Conservation (phyloP, 2,329 filamentous ascomycete genomes). For the Endothia cerciana region DNA sequence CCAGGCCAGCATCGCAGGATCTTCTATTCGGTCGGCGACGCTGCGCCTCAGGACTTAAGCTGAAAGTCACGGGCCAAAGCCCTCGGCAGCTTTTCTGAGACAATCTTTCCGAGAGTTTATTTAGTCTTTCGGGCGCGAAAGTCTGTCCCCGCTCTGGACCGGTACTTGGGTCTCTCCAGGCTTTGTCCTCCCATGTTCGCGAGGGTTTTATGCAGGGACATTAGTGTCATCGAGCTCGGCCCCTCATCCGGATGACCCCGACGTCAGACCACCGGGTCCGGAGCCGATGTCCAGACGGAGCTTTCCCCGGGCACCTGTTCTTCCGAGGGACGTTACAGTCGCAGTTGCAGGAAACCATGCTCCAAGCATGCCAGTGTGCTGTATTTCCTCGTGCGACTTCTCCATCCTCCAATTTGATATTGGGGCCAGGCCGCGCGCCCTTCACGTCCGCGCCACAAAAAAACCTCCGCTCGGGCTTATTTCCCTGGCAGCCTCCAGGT, state of each 20-base stretch:
- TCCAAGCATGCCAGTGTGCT: background rate
- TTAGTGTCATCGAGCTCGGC: background rate
- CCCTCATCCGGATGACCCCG: background rate
- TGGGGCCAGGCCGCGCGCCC: background rate
- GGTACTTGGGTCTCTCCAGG: background rate
- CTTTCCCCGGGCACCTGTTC: background rate
- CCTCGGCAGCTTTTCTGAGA: background rate
- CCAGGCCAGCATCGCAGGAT: background rate
- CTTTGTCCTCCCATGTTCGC: background rate
- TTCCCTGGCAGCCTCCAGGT: background rate
- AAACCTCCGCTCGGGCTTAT: background rate
- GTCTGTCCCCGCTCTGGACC: background rate
- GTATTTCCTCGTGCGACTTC: background rate
- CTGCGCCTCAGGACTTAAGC: background rate
- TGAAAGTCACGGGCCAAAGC: background rate
- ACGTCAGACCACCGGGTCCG: background rate
- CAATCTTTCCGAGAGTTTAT: background rate
- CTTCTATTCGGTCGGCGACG: background rate
- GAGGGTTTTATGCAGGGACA: background rate
- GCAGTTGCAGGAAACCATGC: background rate
- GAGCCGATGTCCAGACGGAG: background rate
- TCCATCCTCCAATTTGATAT: background rate
- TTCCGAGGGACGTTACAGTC: background rate
- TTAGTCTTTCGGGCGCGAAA: background rate
- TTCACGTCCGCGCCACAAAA: background rate